Conservation (phyloP, 306 rosid species). For the Canavalia gladiata region DNA sequence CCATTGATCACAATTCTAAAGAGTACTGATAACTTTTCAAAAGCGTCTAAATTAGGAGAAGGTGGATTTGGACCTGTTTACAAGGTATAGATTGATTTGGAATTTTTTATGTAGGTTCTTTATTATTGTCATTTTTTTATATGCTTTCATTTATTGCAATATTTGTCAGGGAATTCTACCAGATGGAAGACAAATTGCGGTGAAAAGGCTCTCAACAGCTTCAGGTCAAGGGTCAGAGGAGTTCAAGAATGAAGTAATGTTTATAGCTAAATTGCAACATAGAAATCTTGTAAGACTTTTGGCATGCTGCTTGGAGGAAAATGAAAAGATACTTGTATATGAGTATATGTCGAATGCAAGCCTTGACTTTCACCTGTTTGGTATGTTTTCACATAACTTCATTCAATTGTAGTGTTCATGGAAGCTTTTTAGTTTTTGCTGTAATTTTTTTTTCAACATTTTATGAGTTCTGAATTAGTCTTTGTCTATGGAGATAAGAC, state of each 20-base stretch:
- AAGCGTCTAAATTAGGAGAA: constrained; percentile 6
- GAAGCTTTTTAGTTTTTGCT: background rate
- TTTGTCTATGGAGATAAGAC: background rate
- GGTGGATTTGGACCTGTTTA: constrained; percentile 53
- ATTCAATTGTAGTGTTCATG: background rate
- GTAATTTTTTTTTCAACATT: background rate
- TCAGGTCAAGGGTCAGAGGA: constrained; percentile 59
- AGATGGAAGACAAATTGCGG: constrained; percentile 57
- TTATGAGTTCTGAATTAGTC: background rate
- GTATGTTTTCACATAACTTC: constrained; percentile 29
- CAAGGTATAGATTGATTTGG: constrained; percentile 49
- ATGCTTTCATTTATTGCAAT: background rate
- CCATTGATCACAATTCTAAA: constrained; percentile 12
- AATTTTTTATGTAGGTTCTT: background rate
- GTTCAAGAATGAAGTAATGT: constrained; percentile 8
- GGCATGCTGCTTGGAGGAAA: constrained; percentile 12
- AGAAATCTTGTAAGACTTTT: constrained; percentile 27
- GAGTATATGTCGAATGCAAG: constrained; percentile 28
- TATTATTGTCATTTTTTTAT: background rate
- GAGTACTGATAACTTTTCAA: constrained; percentile 18
- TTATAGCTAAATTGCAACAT: constrained; percentile 11
- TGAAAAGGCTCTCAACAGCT: constrained; percentile 62
- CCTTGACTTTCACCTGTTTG: constrained; percentile 43
- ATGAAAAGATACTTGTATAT: constrained; percentile 28
- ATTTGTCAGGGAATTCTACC: constrained; percentile 56